Percentiles rank a stretch among this genome's conserved stretches.
phyloP scores from a whole-genome alignment of 2,329 filamentous ascomycete genomes.

The Trichoderma atrobrunneum region DNA sequence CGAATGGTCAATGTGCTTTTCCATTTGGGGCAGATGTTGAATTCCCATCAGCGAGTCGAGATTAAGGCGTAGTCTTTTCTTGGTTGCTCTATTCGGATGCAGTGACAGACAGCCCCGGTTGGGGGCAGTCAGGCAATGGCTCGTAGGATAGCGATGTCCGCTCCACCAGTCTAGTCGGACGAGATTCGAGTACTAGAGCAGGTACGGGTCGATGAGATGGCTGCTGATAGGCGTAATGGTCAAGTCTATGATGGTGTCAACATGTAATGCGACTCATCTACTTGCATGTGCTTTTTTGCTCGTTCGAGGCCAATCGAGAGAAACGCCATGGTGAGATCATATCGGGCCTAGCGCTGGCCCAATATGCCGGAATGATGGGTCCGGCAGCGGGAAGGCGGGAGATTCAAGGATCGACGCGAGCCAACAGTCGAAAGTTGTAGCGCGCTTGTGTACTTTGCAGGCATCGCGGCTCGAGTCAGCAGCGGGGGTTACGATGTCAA shows the following conservation, averaged over 20 bases:
- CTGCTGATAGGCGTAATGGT: not conserved
- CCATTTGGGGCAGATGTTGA: not conserved
- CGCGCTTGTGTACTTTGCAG: not conserved
- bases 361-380: constrained; percentile 12
- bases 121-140: not conserved
- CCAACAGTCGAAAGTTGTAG: not conserved
- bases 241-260: not conserved
- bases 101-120: not conserved
- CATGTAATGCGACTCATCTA: not conserved
- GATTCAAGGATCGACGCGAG: constrained; percentile 8
- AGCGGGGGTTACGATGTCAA: not conserved
- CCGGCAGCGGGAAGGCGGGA: constrained; percentile 12
- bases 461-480: not conserved
- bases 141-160: not conserved
- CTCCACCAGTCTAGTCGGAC: not conserved
- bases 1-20: not conserved
- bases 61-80: not conserved
- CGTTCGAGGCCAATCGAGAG: not conserved
- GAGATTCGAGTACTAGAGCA: not conserved
- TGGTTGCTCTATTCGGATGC: not conserved
- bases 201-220: not conserved
- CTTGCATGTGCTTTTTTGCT: not conserved
- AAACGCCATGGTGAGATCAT: not conserved
- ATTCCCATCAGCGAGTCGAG: not conserved
- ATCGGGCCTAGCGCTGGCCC: constrained; percentile 11